Evolutionary conservation across 108 stramenopile genomes (phyloP).

Genomic region (Poteriospumella lacustris): DNA sequence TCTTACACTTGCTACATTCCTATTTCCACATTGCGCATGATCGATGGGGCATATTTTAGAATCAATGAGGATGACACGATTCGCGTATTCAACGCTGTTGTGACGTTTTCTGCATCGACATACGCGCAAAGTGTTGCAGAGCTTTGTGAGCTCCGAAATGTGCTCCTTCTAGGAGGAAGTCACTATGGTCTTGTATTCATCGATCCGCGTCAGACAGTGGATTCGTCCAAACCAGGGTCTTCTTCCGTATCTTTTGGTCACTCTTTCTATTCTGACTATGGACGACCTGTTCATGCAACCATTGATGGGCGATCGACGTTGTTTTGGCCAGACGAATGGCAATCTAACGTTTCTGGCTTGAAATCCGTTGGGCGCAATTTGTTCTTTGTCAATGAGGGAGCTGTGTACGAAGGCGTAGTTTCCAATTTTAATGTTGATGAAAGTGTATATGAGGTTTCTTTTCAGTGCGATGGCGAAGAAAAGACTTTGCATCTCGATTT

Average conservation of each 20-base stretch:
- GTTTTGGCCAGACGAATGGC: constrained; percentile 28
- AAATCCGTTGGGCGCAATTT: constrained; percentile 28
- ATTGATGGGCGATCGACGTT: not conserved
- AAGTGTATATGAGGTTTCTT: not conserved
- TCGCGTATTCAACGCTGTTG: no score
- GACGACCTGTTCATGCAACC: not conserved
- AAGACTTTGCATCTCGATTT: constrained; percentile 1
- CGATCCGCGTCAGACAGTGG: not conserved
- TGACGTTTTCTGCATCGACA: no score
- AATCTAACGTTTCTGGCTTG: not conserved
- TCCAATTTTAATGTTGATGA: not conserved
- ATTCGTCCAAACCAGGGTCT: not conserved
- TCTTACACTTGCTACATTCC: no score
- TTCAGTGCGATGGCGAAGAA: not conserved
- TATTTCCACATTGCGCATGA: no score
- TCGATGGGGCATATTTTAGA: no score
- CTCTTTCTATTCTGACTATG: constrained; percentile 18
- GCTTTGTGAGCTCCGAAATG: constrained; percentile 12
- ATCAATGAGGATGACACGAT: no score
- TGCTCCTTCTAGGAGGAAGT: not conserved
- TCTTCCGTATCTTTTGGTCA: not conserved
- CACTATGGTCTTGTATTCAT: not conserved
- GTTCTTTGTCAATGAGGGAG: not conserved
- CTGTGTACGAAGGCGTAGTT: not conserved
- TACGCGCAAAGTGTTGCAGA: constrained; percentile 5